Percentiles rank a stretch among this genome's conserved stretches.
phyloP scores from a whole-genome alignment of 2,329 filamentous ascomycete species.

The Aureobasidium mangrovei region DNA sequence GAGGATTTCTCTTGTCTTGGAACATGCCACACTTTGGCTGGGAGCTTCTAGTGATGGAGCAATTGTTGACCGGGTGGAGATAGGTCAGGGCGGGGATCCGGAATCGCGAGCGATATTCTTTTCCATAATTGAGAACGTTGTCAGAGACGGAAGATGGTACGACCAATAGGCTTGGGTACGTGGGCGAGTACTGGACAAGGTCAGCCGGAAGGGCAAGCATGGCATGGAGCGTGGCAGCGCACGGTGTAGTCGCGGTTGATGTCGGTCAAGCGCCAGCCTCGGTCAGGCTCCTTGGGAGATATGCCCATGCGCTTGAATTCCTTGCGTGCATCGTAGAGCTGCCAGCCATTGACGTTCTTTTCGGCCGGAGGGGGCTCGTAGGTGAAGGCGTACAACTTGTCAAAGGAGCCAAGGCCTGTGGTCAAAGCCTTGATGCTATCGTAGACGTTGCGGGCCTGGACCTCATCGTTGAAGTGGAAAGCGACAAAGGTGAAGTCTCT shows the following conservation, averaged over 20 bases:
- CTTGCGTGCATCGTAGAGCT: slow-evolving; percentile 71
- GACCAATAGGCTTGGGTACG: slow-evolving; percentile 76
- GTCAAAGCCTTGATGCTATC: slow-evolving; percentile 75
- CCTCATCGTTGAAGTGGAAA: slow-evolving; percentile 73
- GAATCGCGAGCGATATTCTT: slow-evolving; percentile 76
- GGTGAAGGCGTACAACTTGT: slow-evolving; percentile 84
- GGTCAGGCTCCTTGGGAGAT: slow-evolving; percentile 65
- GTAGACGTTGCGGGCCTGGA: slow-evolving; percentile 71
- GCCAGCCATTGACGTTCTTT: slow-evolving; percentile 76
- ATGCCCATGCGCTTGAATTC: slow-evolving; percentile 87
- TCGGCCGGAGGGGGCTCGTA: slow-evolving; percentile 56
- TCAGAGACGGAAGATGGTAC: slow-evolving; percentile 92
- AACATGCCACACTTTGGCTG: slow-evolving; percentile 83
- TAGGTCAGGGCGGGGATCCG: slow-evolving; percentile 88
- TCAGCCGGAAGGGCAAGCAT: not conserved
- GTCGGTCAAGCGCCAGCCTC: slow-evolving; percentile 79
- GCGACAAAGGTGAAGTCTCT: slow-evolving; percentile 91
- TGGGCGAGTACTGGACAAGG: slow-evolving; percentile 62
- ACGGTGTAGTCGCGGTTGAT: slow-evolving; percentile 81
- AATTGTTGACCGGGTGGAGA: slow-evolving; percentile 93
- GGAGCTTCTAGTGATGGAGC: slow-evolving; percentile 88
- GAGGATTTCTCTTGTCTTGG: slow-evolving; percentile 73
- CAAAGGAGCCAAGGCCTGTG: slow-evolving; percentile 71
- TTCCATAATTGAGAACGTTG: slow-evolving; percentile 89
- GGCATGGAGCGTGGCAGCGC: slow-evolving; percentile 18